phyloP scores from a whole-genome alignment of 164 flowering plant species.

The Tinospora cordifolia region DNA sequence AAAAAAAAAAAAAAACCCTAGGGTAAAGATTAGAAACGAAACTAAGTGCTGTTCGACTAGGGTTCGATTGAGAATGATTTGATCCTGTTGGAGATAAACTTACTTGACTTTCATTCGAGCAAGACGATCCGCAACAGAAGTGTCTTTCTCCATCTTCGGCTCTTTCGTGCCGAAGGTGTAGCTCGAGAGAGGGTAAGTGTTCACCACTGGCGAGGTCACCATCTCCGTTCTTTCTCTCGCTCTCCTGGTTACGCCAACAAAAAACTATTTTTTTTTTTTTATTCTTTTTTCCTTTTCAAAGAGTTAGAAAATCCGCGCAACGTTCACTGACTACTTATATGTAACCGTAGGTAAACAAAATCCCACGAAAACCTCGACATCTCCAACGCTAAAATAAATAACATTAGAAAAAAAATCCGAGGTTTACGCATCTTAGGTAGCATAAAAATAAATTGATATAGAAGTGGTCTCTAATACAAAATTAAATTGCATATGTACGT shows the following conservation, averaged over 20 bases:
- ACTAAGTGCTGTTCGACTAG: constrained; percentile 7
- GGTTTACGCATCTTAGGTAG: too few relatives aligned
- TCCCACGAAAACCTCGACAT: too few relatives aligned
- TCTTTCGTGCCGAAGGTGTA: constrained; percentile 96
- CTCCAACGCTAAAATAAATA: too few relatives aligned
- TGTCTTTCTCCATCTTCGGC: constrained; percentile 98
- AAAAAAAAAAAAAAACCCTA: not conserved
- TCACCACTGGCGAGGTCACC: constrained; percentile 37
- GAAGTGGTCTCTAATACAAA: too few relatives aligned
- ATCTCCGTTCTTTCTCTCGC: constrained; percentile 5
- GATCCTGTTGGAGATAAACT: not conserved
- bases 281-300: not conserved
- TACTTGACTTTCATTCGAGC: constrained; percentile 99
- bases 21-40: not conserved
- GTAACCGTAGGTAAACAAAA: too few relatives aligned
- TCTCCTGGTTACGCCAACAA: not conserved
- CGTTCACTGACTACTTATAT: too few relatives aligned
- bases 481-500: too few relatives aligned
- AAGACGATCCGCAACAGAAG: constrained; percentile 94
- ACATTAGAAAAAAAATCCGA: too few relatives aligned
- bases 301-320: too few relatives aligned
- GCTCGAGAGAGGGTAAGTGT: constrained; percentile 82
- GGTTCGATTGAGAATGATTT: not conserved
- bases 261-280: not conserved
- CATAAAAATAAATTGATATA: too few relatives aligned